Conservation (phyloP, 1,139 yeast species). For the Eremothecium gossypii region DNA sequence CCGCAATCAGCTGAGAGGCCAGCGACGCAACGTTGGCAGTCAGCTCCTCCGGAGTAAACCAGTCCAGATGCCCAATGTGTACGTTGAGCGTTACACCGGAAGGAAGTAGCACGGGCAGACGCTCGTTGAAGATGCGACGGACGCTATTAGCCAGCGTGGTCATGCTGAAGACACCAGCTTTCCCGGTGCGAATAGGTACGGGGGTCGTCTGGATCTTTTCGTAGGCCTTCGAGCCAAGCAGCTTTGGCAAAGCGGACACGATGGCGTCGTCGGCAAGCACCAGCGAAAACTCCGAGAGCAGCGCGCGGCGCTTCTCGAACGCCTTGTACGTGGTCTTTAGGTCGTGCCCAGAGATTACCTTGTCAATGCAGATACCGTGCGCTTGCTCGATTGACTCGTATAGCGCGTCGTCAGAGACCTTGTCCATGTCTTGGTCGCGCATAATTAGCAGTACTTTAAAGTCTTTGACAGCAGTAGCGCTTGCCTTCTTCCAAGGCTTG, state of each 20-base stretch:
- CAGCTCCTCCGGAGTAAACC: slow-evolving; percentile 34
- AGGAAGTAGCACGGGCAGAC: slow-evolving; percentile 61
- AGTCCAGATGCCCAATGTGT: slow-evolving; percentile 52
- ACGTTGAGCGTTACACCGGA: slow-evolving; percentile 63
- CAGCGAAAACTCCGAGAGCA: slow-evolving; percentile 52
- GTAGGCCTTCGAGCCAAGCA: slow-evolving; percentile 80
- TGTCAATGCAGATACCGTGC: slow-evolving; percentile 26
- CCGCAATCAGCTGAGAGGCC: slow-evolving; percentile 39
- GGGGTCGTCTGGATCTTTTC: slow-evolving; percentile 61
- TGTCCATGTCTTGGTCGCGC: slow-evolving; percentile 28
- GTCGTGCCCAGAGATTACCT: slow-evolving; percentile 43
- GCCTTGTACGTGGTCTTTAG: slow-evolving; percentile 60
- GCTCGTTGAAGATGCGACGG: slow-evolving; percentile 42
- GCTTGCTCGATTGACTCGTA: slow-evolving; percentile 53
- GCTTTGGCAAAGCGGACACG: slow-evolving; percentile 68
- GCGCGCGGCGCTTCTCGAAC: slow-evolving; percentile 62
- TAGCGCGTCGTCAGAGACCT: slow-evolving; percentile 38
- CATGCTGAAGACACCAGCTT: slow-evolving; percentile 39
- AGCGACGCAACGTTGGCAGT: slow-evolving; percentile 51
- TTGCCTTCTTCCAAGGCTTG: slow-evolving; percentile 25
- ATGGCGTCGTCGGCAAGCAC: slow-evolving; percentile 80
- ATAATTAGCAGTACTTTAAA: slow-evolving; percentile 62
- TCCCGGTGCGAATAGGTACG: slow-evolving; percentile 45
- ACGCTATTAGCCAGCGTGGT: slow-evolving; percentile 52
- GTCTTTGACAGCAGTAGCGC: slow-evolving; percentile 34